Evolutionary conservation across 257 asterid species (phyloP), one percentile per base, ranked within the genome.

Genomic region (Scutellaria barbata): DNA sequence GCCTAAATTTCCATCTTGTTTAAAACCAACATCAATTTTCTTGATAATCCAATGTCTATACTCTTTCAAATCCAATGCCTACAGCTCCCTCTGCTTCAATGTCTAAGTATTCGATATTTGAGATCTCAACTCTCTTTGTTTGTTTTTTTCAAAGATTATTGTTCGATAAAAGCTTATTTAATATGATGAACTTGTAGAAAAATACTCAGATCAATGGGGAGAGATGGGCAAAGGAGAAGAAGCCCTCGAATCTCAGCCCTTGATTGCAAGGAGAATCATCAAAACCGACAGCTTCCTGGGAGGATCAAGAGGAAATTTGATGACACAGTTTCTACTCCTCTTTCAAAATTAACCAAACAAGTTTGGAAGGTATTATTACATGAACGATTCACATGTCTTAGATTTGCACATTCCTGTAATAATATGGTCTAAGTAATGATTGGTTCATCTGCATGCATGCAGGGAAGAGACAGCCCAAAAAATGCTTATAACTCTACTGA

Each of bases 221-320:
- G 72, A 53, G 82, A 82, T 18, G 85, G 76, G 42, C 55, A 75
- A 25, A 74, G 87, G 76, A 80, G 90, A 74, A 76, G 85, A 42
- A 87, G 93, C 73, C 90, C 88, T 0, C 72, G 88, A 75, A 80
- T 87, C 78, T 76, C 82, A 11, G 86, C 83, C 80, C 67, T 80
- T 14, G 84, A 81, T 42, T 57, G 57, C 64, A 78, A 83, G 76
- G 72, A 61, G 20, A 64, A 46, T 75, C 79, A 57, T 55, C 63
- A 7, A 6, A 30, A 53, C 1, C 55, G 53, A 53, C 43, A 45
- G 50, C 14, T 63, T 50, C 57, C 72, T 51, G 47, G 53, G 41
- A 75, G 80, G 73, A 63, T 41, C 62, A 88, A 86, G 80, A 82
- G 87, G 53, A 85, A 71, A 69, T 35, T 74, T 64, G 77, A 78